Evolutionary conservation across 768 basidiomycete species (phyloP), one percentile per base, ranked within the genome.

Genomic region (Saitozyma podzolica): DNA sequence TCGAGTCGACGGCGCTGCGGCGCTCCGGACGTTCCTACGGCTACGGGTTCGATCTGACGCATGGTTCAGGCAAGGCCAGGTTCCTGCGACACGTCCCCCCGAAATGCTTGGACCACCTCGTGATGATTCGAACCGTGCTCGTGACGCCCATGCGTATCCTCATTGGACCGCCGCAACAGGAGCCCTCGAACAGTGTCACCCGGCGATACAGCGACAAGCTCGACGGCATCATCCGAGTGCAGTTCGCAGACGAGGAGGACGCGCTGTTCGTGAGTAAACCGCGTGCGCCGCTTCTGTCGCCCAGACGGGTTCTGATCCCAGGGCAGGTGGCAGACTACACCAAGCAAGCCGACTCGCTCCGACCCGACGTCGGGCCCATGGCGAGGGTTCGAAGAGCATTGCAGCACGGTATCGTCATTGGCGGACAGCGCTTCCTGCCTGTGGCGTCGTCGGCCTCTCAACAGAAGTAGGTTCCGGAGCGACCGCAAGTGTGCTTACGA

Each of bases 161-260:
- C 8, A 64, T 78, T 49, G 70, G 72, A 57, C 72, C 76, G 5
- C 70, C 72, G 2, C 70, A 73, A 52, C 67, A 66, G n/a, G 78
- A 79, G 48, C 68, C 74, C 6, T 74, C 72, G 6, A 79, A 79
- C 57, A 69, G 67, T 58, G 76, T 79, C 10, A 75, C 77, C 2
- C 58, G 76, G 13, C n/a, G 63, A 47, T 78, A 75, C 56, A 49
- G 41, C 10, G 63, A 73, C 43, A 20, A 47, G 14, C 48, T 74
- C 3, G 72, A 77, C 47, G 68, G 56, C 7, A 72, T 79, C 56
- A 61, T 79, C n/a, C 63, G 76, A 6, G 75, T 77, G 0, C 56
- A 66, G 41, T 79, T 79, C 55, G 58, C 73, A 2, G 78, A 79
- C 51, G 78, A 77, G 54, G 76, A 79, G 58, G 76, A 78, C 54